Base-by-base conservation (phyloP, 257 asterid species). In the Euphrasia confusa region DNA sequence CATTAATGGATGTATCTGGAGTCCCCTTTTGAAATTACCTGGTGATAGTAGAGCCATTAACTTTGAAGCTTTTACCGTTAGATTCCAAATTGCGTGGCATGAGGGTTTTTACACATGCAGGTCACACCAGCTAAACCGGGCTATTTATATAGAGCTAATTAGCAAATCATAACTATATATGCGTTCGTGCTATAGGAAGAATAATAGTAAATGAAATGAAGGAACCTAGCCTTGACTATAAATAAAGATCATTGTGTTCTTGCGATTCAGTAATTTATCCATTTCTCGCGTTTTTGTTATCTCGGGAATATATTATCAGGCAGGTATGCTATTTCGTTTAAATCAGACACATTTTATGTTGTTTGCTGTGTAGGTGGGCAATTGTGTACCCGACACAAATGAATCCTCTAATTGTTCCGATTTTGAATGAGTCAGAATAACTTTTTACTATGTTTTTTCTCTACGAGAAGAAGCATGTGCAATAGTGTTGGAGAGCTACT, bases 401-500 rank as follows among this genome's bases (percentile, higher is more conserved):
- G 97, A 89, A 86, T 2, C 97, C 97, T 49, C 91, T 89, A 15
- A 86, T 89, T 32, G 97, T 89, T 60, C 97, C 97, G 13, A 75
- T 89, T 66, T 66, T 89, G 80, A 86, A 68, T 33, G 97, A 84
- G 69, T 17, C 79, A 13, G 97, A 83, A 54, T 84, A 78, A 79
- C 39, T 50, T 65, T 45, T 45, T 7, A 7, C 2, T 37, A 37
- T 37, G 77, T 52, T 9, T 60, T 65, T 52, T 61, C 52, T n/a
- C 30, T 17, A 15, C 28, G 56, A 17, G 56, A 50, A 49, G 72
- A 50, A 49, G 72, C 73, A 56, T 37, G 54, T 61, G 55, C 64
- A 50, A 15, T 44, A 35, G 64, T 63, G 37, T 66, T 7, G 68
- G 44, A 32, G 57, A 52, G 75, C 67, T 54, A 15, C 68, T 1